Evolutionary conservation across 2,329 filamentous ascomycete genomes (phyloP), one percentile per base, ranked within the genome.

Genomic region (Calonectria montana): DNA sequence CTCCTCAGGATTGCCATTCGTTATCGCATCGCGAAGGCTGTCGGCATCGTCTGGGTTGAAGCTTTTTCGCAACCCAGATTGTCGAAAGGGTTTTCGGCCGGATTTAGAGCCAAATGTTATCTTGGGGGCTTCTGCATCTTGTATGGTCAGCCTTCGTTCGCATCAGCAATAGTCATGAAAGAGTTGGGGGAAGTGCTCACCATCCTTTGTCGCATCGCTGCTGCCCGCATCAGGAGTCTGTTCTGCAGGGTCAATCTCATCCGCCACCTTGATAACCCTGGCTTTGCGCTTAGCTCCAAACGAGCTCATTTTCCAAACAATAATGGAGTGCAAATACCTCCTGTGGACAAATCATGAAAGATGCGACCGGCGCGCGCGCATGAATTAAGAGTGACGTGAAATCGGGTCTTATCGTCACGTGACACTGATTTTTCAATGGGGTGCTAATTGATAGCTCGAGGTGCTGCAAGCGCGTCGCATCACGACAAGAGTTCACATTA

Each of bases 191-290:
- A 50, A 72, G 39, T 43, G 83, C 85, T 81, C 82, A 87, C 84
- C 83, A 73, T 84, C 80, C 73, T 80, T 81, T 69, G 80, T 75
- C 21, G 74, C 74, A 68, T 75, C 74, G 21, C 74, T 75, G 29
- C 79, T 78, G 48, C 80, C 75, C 2, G 77, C 69, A 0, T 72
- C 63, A 1, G 81, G 45, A 10, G 70, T 64, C 2, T 74, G 70
- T 5, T 73, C 64, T 2, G 68, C 63, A 2, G 69, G 61, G 1
- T 92, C 92, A 4, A 94, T 91, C 15, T 92, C 91, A 53, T 94
- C 93, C 48, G 91, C 87, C 0, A 91, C 87, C 57, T 91, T 93
- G 77, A 98, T 94, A 79, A 95, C 93, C 75, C 94, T 93, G 57
- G 94, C 92, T 77, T 97, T 95, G 74, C 90, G 85, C 78, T 90